Conservation (phyloP, 345 rosid genomes). For the Excoecaria agallocha region DNA sequence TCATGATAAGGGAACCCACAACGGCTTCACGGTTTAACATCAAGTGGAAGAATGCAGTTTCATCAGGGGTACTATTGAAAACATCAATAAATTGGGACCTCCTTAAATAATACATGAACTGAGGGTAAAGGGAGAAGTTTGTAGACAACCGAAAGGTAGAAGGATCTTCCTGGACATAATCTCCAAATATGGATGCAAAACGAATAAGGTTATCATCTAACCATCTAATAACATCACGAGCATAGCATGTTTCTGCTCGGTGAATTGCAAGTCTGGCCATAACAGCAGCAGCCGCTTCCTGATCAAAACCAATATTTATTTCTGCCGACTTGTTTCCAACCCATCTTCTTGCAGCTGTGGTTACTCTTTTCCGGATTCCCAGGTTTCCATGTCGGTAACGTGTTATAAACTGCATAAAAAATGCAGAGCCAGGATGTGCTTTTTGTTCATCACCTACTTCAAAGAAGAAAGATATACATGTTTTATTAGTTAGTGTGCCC, state of each 20-base stretch:
- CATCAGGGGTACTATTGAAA: slow-evolving; percentile 84
- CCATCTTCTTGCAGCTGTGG: slow-evolving; percentile 96
- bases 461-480: slow-evolving; percentile 86
- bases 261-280: slow-evolving; percentile 91
- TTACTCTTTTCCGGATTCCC: slow-evolving; percentile 69
- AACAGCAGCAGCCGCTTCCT: slow-evolving; percentile 93
- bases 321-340: slow-evolving; percentile 74
- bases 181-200: slow-evolving; percentile 85
- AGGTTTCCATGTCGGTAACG: slow-evolving; percentile 66
- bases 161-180: slow-evolving; percentile 86
- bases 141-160: slow-evolving; percentile 82
- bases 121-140: slow-evolving; percentile 89
- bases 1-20: slow-evolving; percentile 81
- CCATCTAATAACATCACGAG: slow-evolving; percentile 90
- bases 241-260: slow-evolving; percentile 61
- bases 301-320: slow-evolving; percentile 79
- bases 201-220: slow-evolving; percentile 73
- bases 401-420: slow-evolving; percentile 82
- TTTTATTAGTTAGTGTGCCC: slow-evolving; percentile 63
- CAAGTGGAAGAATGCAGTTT: slow-evolving; percentile 78
- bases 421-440: slow-evolving; percentile 79
- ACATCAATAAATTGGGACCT: slow-evolving; percentile 98
- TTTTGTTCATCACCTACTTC: slow-evolving; percentile 59
- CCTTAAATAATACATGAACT: slow-evolving; percentile 90
- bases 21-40: slow-evolving; percentile 95